These are phyloP conservation scores for Cryptococcus depauperatus DNA, from an alignment of 1,284 basidiomycete genomes.

Conservation along the genomic window DNA sequence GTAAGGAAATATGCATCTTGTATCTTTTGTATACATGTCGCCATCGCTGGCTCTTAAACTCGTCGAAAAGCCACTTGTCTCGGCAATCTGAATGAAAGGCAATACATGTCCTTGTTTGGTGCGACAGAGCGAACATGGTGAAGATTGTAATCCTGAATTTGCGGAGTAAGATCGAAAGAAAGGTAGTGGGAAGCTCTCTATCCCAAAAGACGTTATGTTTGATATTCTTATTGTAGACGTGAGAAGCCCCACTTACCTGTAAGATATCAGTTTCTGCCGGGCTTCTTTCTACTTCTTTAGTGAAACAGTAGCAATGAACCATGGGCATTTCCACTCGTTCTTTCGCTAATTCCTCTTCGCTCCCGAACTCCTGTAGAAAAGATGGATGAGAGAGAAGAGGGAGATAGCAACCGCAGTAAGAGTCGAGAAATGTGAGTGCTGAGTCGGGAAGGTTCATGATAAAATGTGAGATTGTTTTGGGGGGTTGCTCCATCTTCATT, in stretches of 20 bases:
- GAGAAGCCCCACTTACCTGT: slow-evolving; percentile 52
- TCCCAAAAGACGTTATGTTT: no score
- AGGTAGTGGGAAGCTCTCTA: slow-evolving; percentile 69
- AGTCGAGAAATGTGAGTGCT: slow-evolving; percentile 82
- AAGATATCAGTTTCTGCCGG: slow-evolving; percentile 67
- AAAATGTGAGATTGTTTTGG: slow-evolving; percentile 66
- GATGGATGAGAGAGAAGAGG: slow-evolving; percentile 26
- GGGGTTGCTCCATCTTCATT: slow-evolving; percentile 8
- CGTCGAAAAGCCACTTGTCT: slow-evolving; percentile 40
- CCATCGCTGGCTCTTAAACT: no score
- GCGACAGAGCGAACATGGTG: slow-evolving; percentile 87
- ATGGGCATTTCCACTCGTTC: slow-evolving; percentile 59
- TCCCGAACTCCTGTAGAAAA: slow-evolving; percentile 16
- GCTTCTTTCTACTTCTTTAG: slow-evolving; percentile 66
- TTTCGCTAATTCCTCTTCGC: neutral
- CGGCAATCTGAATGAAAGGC: slow-evolving; percentile 84
- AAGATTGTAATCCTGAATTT: slow-evolving; percentile 50
- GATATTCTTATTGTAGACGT: neutral
- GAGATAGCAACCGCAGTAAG: slow-evolving; percentile 63
- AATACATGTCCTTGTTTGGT: slow-evolving; percentile 98
- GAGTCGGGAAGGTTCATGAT: slow-evolving; percentile 96
- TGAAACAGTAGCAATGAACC: slow-evolving; percentile 96
- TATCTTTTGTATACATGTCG: no score
- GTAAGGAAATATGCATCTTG: no score
- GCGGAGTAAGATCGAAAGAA: slow-evolving; percentile 52